phyloP scores from a whole-genome alignment of 1,139 yeast genomes.

The Blastobotrys arbuscula region DNA sequence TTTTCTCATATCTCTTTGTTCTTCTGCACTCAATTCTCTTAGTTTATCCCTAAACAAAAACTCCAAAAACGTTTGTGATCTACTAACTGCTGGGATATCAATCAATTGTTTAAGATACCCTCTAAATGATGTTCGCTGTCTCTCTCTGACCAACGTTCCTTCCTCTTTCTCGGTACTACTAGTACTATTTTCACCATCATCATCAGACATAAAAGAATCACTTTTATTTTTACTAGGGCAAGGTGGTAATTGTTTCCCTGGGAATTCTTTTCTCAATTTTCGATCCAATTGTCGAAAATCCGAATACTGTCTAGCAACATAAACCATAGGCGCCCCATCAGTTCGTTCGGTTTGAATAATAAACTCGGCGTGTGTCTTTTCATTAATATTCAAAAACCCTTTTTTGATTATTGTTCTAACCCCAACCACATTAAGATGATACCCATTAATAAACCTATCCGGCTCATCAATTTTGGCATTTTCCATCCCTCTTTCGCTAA shows the following conservation, averaged over 20 bases:
- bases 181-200: conserved; percentile 16
- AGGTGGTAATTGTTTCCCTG: conserved; percentile 64
- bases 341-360: conserved; percentile 31
- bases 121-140: conserved; percentile 66
- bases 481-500: conserved; percentile 49
- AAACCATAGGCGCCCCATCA: conserved; percentile 38
- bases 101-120: conserved; percentile 58
- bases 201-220: conserved; percentile 13
- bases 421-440: conserved; percentile 60
- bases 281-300: conserved; percentile 58
- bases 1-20: conserved; percentile 48
- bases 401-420: conserved; percentile 38
- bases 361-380: conserved; percentile 30
- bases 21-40: conserved; percentile 36
- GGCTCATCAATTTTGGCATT: conserved; percentile 37
- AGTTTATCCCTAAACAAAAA: conserved; percentile 47
- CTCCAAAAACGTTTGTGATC: conserved; percentile 44
- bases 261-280: conserved; percentile 49
- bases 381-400: conserved; percentile 28
- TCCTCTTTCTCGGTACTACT: conserved; percentile 11
- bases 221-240: conserved; percentile 51
- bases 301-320: conserved; percentile 55
- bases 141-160: conserved; percentile 52
- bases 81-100: conserved; percentile 50
- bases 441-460: conserved; percentile 50